Evolutionary conservation across 2,329 filamentous ascomycete species (phyloP), one percentile per base, ranked within the genome.

Genomic region (Colletotrichum spaethianum): DNA sequence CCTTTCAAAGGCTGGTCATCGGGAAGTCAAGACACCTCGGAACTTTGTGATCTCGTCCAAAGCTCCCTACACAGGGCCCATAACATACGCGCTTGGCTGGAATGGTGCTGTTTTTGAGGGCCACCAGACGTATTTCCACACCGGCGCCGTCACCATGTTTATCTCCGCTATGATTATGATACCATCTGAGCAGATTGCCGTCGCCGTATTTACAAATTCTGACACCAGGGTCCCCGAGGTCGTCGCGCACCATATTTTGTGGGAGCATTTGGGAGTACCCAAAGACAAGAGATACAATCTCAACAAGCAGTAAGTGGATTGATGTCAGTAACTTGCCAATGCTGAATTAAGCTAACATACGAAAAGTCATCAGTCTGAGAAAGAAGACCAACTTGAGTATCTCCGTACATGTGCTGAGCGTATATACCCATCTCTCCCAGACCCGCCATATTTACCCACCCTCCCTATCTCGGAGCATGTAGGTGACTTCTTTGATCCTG

Each of bases 381-480:
- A 14, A 3, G 23, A 38, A 2, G 20, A 36, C 0, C 33, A 63
- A 50, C 33, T 20, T 5, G 23, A 68, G 2, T 48, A 55, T 4
- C 63, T 77, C 18, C 56, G 73, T 7, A 75, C 73, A 14, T 78
- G 76, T n/a, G 73, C 72, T 16, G 59, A 69, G 1, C 44, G 57
- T 16, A 31, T 77, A 1, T 77, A 74, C 38, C 75, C 76, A 2
- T 73, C 62, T 1, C n/a, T 67, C 2, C 62, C 63, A 2, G 59
- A 52, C 23, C 65, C 72, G 36, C 78, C 81, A 6, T 77, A 82
- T 3, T 74, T 79, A 5, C 79, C 81, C 4, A 77, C 79, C 2
- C 76, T 82, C n/a, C 82, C 83, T 75, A 80, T 84, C 77, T 79
- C 82, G 67, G 80, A 82, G 61, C 83, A 84, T 62, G 78, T 82